Evolutionary conservation across 768 basidiomycete genomes (phyloP), one percentile per base, ranked within the genome.

Genomic region (Paxillus rubicundulus): DNA sequence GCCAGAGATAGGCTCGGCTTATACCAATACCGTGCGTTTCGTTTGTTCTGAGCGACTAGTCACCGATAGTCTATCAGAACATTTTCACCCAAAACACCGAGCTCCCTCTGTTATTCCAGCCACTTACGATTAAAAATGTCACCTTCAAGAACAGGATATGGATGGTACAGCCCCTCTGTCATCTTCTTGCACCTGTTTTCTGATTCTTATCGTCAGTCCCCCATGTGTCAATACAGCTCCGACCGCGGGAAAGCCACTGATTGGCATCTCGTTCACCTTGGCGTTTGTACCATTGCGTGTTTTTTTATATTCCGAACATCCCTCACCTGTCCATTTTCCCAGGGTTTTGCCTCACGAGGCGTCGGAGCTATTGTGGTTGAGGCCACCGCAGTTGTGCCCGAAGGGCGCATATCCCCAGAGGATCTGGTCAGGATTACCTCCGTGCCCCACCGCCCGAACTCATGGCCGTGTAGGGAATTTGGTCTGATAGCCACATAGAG

Each of bases 161-260:
- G 58, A 85, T 84, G 47, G 85, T 84, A 47, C 16, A 50, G 16
- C 2, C 21, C 9, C 24, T 28, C 10, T 28, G 2, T 42, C 9
- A 17, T 47, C 16, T 44, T 44, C 42, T 38, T 24, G 14, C 27
- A 20, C 13, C 12, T 52, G 17, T 40, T 14, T 41, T 24, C 21
- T 47, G 38, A 46, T 12, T 5, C 47, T 27, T 20, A 9, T 16
- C 40, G 43, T 9, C 55, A 85, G 84, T 72, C 87, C 10, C 87
- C 87, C 2, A 91, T 92, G 89, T 92, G 90, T 66, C 84, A 86
- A 68, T 93, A 92, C 70, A 86, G 84, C 52, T 76, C 83, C 9
- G 79, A 87, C 41, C 71, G 84, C 47, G 90, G 90, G 0, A 82
- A 87, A 60, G 82, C 84, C 4, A 90, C 89, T 1, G 86, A 91